These are phyloP conservation scores for Paradendryphiella salina DNA, from an alignment of 2,329 filamentous ascomycete genomes.

Conservation along the genomic window DNA sequence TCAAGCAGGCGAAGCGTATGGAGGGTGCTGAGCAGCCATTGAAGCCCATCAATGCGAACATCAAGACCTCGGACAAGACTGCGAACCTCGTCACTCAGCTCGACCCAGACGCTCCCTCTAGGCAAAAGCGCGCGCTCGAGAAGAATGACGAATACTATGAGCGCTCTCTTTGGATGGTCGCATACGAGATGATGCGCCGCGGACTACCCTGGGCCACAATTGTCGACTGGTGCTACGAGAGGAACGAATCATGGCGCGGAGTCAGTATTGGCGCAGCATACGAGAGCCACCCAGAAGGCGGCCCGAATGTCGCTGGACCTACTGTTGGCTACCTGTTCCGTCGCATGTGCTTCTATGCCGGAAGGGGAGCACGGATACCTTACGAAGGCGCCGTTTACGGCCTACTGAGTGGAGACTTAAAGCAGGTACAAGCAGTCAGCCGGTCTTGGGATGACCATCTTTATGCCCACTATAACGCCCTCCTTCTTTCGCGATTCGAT, in stretches of 20 bases:
- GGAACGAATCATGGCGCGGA: conserved; percentile 87
- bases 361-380: conserved; percentile 69
- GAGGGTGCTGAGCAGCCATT: conserved; percentile 49
- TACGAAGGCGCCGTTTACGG: conserved; percentile 92
- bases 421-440: conserved; percentile 75
- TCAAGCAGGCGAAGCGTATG: conserved; percentile 87
- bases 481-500: conserved; percentile 79
- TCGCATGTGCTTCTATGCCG: conserved; percentile 74
- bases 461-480: conserved; percentile 85
- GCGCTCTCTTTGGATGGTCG: conserved; percentile 87
- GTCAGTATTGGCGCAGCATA: conserved; percentile 76
- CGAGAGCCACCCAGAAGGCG: conserved; percentile 49
- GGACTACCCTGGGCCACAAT: conserved; percentile 76
- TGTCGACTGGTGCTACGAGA: conserved; percentile 81
- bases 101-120: conserved; percentile 84
- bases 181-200: conserved; percentile 86
- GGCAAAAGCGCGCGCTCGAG: conserved; percentile 76
- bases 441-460: conserved; percentile 82
- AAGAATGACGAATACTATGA: conserved; percentile 87
- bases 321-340: conserved; percentile 65
- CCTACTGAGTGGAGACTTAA: conserved; percentile 80
- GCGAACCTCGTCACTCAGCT: conserved; percentile 77
- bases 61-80: conserved; percentile 52
- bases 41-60: conserved; percentile 51
- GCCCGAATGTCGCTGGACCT: conserved; percentile 44